Evolutionary conservation across 176 grass and related monocot genomes (phyloP).

Genomic region (Pharus latifolius): DNA sequence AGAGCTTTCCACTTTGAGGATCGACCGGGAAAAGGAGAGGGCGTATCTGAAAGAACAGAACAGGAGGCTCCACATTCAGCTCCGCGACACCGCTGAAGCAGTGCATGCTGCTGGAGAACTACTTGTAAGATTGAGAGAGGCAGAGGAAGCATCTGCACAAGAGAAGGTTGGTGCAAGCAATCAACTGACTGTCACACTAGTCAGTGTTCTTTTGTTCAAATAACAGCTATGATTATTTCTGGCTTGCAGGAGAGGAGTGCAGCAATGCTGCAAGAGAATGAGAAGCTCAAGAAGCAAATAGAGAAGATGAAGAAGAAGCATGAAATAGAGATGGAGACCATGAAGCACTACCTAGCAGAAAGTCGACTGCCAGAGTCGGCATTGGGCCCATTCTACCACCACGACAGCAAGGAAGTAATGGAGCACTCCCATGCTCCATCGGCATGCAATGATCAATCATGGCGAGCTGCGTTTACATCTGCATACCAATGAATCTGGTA

Average conservation of each 20-base stretch:
- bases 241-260: slow-evolving; percentile 46
- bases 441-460: slow-evolving; percentile 53
- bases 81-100: slow-evolving; percentile 87
- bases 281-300: slow-evolving; percentile 75
- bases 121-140: slow-evolving; percentile 77
- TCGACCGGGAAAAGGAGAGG: slow-evolving; percentile 86
- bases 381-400: slow-evolving; percentile 46
- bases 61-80: slow-evolving; percentile 89
- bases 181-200: no score
- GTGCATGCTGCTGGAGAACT: slow-evolving; percentile 96
- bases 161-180: slow-evolving; percentile 38
- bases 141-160: slow-evolving; percentile 63
- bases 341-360: slow-evolving; percentile 89
- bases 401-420: slow-evolving; percentile 12
- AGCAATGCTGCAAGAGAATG: slow-evolving; percentile 53
- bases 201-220: not conserved
- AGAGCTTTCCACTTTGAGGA: slow-evolving; percentile 80
- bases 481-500: slow-evolving; percentile 37
- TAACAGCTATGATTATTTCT: not conserved
- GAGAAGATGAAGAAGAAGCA: slow-evolving; percentile 90
- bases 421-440: slow-evolving; percentile 2
- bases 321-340: slow-evolving; percentile 70
- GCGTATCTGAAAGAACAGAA: slow-evolving; percentile 85
- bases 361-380: slow-evolving; percentile 88
- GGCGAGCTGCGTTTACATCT: slow-evolving; percentile 66